phyloP scores from a whole-genome alignment of 2,329 filamentous ascomycete genomes.

The Fusarium graminum region DNA sequence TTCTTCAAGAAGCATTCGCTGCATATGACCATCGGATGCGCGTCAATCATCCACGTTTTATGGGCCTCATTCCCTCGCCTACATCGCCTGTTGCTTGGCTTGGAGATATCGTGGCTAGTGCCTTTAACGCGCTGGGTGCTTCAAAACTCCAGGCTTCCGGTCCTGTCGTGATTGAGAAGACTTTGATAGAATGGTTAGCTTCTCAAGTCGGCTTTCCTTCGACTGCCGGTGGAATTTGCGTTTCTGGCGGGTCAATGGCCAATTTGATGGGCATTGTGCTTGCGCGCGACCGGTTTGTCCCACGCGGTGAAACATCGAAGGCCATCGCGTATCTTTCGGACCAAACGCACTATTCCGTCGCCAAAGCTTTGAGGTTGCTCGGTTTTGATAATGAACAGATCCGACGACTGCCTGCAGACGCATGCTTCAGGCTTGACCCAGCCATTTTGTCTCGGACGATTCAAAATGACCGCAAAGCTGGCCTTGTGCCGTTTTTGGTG shows the following conservation, averaged over 20 bases:
- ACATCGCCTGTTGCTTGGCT: constrained; percentile 44
- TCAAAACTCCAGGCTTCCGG: constrained; percentile 43
- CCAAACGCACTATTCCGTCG: constrained; percentile 29
- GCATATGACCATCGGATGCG: constrained; percentile 33
- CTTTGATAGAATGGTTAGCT: constrained; percentile 44
- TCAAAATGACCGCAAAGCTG: constrained; percentile 1
- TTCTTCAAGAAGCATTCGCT: constrained; percentile 24
- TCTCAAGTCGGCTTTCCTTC: constrained; percentile 27
- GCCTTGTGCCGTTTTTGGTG: constrained; percentile 20
- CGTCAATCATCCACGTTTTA: constrained; percentile 35
- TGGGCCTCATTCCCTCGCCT: constrained; percentile 46
- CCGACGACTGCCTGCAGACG: not conserved
- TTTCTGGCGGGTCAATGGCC: constrained; percentile 48
- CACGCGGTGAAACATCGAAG: constrained; percentile 11
- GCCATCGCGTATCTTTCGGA: constrained; percentile 19
- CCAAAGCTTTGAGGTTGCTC: constrained; percentile 18
- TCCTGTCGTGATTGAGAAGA: constrained; percentile 44
- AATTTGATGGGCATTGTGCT: constrained; percentile 45
- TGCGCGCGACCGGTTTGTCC: constrained; percentile 37
- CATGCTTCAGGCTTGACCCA: not conserved
- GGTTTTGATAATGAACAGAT: constrained; percentile 16
- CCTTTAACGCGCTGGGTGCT: constrained; percentile 42
- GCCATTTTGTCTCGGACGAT: not conserved
- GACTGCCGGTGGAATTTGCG: constrained; percentile 42
- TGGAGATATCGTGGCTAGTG: constrained; percentile 36